These are phyloP conservation scores for Fraxinus greggii DNA, from an alignment of 305 asterid species.

Conservation along the genomic window DNA sequence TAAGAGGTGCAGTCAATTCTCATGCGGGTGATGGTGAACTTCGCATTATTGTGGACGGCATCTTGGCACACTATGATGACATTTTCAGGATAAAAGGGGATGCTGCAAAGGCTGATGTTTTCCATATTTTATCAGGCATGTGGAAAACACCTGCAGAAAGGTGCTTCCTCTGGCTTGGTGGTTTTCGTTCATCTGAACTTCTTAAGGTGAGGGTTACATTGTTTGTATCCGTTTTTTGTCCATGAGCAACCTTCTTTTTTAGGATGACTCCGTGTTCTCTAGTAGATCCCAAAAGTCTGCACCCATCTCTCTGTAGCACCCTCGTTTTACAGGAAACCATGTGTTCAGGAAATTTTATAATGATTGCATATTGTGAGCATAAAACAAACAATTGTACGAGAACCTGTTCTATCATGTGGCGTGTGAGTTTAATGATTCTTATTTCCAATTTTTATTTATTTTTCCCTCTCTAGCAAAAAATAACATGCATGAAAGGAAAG, in stretches of 20 bases:
- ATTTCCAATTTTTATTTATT: neutral
- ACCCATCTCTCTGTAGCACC: neutral
- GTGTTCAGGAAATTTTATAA: neutral
- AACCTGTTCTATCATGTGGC: neutral
- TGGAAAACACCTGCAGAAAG: slow-evolving; percentile 76
- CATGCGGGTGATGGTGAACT: slow-evolving; percentile 72
- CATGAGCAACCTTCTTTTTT: neutral
- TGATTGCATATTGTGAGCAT: neutral
- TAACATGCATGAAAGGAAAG: neutral
- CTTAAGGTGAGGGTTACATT: slow-evolving; percentile 42
- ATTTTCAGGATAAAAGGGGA: slow-evolving; percentile 69
- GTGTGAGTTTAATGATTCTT: neutral
- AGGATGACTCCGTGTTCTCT: neutral
- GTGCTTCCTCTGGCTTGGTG: slow-evolving; percentile 75
- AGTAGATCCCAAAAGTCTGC: neutral
- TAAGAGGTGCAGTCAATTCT: slow-evolving; percentile 69
- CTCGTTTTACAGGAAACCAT: neutral
- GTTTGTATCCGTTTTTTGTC: neutral
- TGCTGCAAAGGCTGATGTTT: slow-evolving; percentile 68
- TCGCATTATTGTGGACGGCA: slow-evolving; percentile 62
- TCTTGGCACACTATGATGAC: slow-evolving; percentile 53
- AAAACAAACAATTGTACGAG: neutral
- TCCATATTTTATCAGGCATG: slow-evolving; percentile 71
- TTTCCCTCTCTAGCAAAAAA: neutral
- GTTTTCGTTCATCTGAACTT: slow-evolving; percentile 70